Base-by-base conservation (phyloP, 768 basidiomycete genomes). In the Lentinus tigrinus region DNA sequence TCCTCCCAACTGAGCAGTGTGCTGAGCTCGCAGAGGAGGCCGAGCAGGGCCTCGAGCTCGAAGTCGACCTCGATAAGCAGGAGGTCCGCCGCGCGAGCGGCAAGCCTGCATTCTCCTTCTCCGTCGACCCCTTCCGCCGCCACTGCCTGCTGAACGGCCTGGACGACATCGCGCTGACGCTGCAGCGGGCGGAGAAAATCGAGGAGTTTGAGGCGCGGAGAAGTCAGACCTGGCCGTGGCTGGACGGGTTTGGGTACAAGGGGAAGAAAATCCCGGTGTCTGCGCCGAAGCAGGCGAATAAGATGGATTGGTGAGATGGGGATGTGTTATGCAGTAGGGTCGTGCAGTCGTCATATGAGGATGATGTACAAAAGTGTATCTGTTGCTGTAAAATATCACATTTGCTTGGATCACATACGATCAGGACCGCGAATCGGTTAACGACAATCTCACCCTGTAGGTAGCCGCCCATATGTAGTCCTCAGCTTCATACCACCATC, bases 131-230 rank as follows among this genome's bases (percentile, higher is more conserved):
- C 0, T 99, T 98, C 89, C 81, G 95, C 61, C 79, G 93, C 54
- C 92, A 96, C 70, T 95, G 97, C 72, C 76, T 99, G 72, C 72
- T 99, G 74, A 95, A 99, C 67, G 97, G 97, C 31, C 76, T 98
- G 63, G 97, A 99, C 72, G 97, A 98, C 68, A 96, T 99, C 62
- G 95, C 89, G 42, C 77, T 99, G 73, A 99, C 97, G 43, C 77
- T 99, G 78, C 87, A 92, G 72, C 87, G 86, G 70, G 85, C 79
- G 31, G 75, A 75, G 10, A 71, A 79, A n/a, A 97, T 99, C 63
- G 77, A 80, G 58, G 65, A 72, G 42, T 99, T 98, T 66, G 97
- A 99, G 81, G 68, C 81, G 67, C 82, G 81, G 66, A 75, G 97
- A 63, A 89, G 85, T 26, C 76, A 84, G 67, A 70, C 77, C 57